These are phyloP conservation scores for Hyaloscypha hepaticicola DNA, from an alignment of 495 filamentous ascomycete genomes.

Conservation along the genomic window DNA sequence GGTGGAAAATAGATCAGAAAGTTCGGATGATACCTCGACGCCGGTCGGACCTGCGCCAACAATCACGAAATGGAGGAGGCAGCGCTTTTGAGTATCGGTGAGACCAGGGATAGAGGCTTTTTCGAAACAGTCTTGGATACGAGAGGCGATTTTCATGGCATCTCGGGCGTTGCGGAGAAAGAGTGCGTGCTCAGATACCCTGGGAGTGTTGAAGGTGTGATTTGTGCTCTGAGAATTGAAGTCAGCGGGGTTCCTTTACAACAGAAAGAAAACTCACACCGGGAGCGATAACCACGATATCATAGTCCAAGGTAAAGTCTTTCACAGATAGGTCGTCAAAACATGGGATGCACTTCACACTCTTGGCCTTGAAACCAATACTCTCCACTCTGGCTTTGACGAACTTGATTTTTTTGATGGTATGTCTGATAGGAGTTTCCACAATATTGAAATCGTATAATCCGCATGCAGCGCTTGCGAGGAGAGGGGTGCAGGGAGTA, in stretches of 20 bases:
- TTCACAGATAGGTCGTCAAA: conserved; percentile 1
- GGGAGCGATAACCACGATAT: conserved; percentile 76
- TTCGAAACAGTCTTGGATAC: conserved; percentile 17
- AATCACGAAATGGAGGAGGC: conserved; percentile 77
- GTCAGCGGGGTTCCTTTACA: neutral
- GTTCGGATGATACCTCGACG: conserved; percentile 79
- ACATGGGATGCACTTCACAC: conserved; percentile 60
- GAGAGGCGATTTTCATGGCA: conserved; percentile 55
- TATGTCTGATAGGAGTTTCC: conserved; percentile 62
- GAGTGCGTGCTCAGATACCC: conserved; percentile 75
- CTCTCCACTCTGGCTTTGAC: conserved; percentile 69
- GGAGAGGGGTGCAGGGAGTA: conserved; percentile 84
- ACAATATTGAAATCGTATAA: conserved; percentile 81
- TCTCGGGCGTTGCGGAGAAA: conserved; percentile 84
- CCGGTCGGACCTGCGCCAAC: conserved; percentile 88
- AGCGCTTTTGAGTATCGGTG: conserved; percentile 56
- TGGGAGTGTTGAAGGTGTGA: conserved; percentile 76
- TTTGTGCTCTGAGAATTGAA: conserved; percentile 48
- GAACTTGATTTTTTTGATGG: conserved; percentile 54
- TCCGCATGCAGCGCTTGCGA: conserved; percentile 78
- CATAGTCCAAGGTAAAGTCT: conserved; percentile 63
- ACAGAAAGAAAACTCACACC: conserved; percentile 39
- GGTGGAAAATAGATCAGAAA: conserved; percentile 63
- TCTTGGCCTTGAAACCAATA: conserved; percentile 69
- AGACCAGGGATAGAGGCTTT: conserved; percentile 18